Percentiles rank a stretch among this genome's conserved stretches.
Conservation (phyloP, 495 filamentous ascomycete species). For the Aspergillus panamensis region DNA sequence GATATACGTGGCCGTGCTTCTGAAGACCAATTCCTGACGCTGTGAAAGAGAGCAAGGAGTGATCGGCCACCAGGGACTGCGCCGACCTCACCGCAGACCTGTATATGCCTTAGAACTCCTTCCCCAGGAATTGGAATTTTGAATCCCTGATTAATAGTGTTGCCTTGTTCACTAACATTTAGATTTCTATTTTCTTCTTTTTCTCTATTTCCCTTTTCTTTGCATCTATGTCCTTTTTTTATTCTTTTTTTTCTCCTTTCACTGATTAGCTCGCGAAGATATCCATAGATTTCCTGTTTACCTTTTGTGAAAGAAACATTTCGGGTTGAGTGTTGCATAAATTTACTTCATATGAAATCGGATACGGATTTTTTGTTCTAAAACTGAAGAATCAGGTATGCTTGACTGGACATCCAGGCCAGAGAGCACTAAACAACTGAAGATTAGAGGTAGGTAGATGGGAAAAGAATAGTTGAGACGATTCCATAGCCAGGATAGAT, state of each 20-base stretch:
- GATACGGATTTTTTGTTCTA: background rate
- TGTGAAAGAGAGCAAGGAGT: background rate
- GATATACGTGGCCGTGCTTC: background rate
- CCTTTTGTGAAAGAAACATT: background rate
- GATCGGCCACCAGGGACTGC: background rate
- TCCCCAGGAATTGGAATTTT: background rate
- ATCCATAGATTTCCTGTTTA: background rate
- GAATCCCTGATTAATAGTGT: background rate
- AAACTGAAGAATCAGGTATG: background rate
- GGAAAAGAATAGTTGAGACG: no score
- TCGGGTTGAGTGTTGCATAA: background rate
- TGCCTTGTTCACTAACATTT: background rate
- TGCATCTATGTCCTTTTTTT: background rate
- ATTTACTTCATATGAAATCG: background rate
- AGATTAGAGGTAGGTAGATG: background rate
- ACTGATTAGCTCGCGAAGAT: background rate
- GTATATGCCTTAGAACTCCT: background rate
- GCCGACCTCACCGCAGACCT: background rate
- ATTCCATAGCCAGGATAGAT: no score
- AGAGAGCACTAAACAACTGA: background rate
- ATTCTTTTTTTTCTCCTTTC: background rate
- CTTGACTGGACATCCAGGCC: background rate
- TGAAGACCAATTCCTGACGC: background rate
- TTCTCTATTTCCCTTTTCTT: background rate
- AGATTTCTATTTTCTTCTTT: background rate